Evolutionary conservation across 345 rosid genomes (phyloP), one percentile per base, ranked within the genome.

Genomic region (Eucalyptus tenuipes): DNA sequence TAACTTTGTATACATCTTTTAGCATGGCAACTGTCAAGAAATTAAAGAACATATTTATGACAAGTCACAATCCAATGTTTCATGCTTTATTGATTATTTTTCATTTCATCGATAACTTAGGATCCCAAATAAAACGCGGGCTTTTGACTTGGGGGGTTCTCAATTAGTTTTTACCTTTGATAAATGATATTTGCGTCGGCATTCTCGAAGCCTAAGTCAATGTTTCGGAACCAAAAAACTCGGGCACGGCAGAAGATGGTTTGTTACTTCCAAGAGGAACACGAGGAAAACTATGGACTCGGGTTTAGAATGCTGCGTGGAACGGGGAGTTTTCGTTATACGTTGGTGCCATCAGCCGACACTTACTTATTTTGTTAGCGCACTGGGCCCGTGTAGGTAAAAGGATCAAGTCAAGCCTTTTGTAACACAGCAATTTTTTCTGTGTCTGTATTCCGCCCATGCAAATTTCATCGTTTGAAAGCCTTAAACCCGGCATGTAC

Each of bases 401-500:
- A 53, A 53, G 25, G 57, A 53, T 20, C 24, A 8, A 53, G 57
- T 53, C 3, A 53, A 53, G 57, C 57, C 57, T 53, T 4, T 53
- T 0, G 25, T 20, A 53, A 87, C 91, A 87, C 40, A 94, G 90
- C 90, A 95, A 90, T n/a, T 88, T 88, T 90, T 92, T 93, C 92
- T 91, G 20, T 89, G 91, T 96, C 99, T 16, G 90, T 89, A 91
- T 88, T 90, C 85, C 96, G 97, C 86, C 81, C 95, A 90, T 49
- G 89, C 57, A 90, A 89, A 96, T 92, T 90, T 97, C 99, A 87
- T 94, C 94, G 90, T 92, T 93, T 82, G 91, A 93, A 47, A 95
- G 95, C 93, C 95, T 92, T 66, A 97, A 87, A 31, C 20, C 94
- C 98, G 95, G 91, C 89, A 92, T 91, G 90, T 42, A 90, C 12